Base-by-base conservation (phyloP, 352 stramenopile genomes). In the Achlya hypogyna region DNA sequence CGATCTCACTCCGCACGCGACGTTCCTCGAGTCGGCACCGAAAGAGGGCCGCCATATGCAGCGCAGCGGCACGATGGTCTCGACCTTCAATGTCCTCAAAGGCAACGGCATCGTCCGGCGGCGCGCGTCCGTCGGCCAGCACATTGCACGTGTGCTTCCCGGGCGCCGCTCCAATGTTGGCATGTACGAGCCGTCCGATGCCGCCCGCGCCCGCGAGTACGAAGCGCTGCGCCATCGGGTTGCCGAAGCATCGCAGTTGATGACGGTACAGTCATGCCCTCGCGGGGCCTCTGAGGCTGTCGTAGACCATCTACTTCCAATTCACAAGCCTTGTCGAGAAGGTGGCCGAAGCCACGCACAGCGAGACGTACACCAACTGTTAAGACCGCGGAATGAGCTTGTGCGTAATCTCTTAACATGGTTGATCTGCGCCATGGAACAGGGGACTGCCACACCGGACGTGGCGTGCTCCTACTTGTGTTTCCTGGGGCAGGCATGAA, bases 251-350 rank as follows among this genome's bases (percentile, higher is more conserved):
- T 56, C 25, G 25, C 49, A 56, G 12, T n/a, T 38, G 12, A 2
- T 56, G 49, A 56, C 49, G 49, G 49, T 56, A 56, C 49, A 14
- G 8, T 54, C 16, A 6, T 6, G 6, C 34, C 6, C 6, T 42
- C 14, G 6, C 6, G 34, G 6, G 34, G 6, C 34, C 14, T 14
- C 6, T 42, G 34, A 42, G 14, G 34, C 6, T 42, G 6, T 42
- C 34, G 25, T 56, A 56, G 49, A 56, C 49, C 2, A 56, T 56
- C 31, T 56, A 27, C 8, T 56, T 56, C 8, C 49, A 56, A 56
- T 56, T 56, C 25, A 56, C 49, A 9, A 35, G 25, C 6, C 49
- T 56, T 16, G 49, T 56, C 31, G 49, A 56, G 31, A 56, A 56
- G 8, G 25, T 56, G 10, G 49, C 49, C 8, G 49, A 56, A 35